A percentile compares a stretch with the other conserved stretches of the same genome.
phyloP scores from a whole-genome alignment of 306 rosid genomes.

The Citrullus mucosospermus region DNA sequence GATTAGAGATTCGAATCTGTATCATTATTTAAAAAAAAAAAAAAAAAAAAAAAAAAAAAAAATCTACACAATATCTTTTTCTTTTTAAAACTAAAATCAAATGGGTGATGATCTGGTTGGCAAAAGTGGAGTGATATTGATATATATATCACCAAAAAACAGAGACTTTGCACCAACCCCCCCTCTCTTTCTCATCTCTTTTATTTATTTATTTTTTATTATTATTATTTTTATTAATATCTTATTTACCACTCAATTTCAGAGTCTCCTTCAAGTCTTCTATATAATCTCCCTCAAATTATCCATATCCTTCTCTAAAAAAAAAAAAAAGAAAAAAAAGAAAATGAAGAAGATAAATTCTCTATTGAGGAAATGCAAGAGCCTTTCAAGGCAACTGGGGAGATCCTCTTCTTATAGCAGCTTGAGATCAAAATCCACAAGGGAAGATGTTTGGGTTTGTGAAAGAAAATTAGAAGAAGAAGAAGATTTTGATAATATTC shows the following conservation, averaged over 20 bases:
- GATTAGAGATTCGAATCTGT: too few relatives aligned
- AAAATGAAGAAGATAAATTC: constrained; percentile 56
- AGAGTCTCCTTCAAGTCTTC: constrained; percentile 49
- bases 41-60: too few relatives aligned
- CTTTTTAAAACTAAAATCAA: neutral
- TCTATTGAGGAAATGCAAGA: constrained; percentile 75
- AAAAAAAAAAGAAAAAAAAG: too few relatives aligned
- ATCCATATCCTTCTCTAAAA: neutral
- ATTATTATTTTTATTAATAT: neutral
- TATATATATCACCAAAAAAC: constrained; percentile 38
- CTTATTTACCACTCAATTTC: constrained; percentile 12
- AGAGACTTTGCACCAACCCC: constrained; percentile 39
- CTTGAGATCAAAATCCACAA: constrained; percentile 58
- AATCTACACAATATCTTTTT: too few relatives aligned
- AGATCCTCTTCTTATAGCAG: constrained; percentile 71
- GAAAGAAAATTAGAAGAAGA: neutral
- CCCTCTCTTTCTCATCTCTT: neutral
- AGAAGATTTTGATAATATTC: neutral
- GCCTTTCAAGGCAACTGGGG: constrained; percentile 59
- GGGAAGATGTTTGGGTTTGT: constrained; percentile 31
- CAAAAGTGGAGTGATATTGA: neutral
- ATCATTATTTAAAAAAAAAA: too few relatives aligned
- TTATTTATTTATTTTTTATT: neutral
- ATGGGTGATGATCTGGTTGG: neutral
- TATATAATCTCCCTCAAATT: constrained; percentile 5